A percentile compares a stretch with the other conserved stretches of the same genome.
Evolutionary conservation across 768 basidiomycete species (phyloP).

Genomic region (Rhodotorula babjevae): DNA sequence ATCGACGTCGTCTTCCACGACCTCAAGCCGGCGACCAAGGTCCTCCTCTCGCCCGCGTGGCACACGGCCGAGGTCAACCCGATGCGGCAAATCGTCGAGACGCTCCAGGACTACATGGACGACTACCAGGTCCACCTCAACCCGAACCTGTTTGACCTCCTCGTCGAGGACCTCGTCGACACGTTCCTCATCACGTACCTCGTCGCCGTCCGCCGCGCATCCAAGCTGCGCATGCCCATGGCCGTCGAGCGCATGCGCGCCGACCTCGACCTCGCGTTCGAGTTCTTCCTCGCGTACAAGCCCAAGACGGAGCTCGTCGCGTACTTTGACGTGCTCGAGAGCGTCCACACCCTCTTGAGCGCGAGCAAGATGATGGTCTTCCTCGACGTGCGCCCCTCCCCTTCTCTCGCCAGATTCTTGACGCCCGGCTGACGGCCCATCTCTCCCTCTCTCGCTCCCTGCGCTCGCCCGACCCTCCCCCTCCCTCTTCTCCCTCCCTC

Average conservation of each 20-base stretch:
- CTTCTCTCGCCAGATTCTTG: no score
- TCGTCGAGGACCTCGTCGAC: constrained; percentile 88
- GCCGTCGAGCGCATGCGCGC: constrained; percentile 77
- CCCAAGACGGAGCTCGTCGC: constrained; percentile 71
- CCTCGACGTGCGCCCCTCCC: constrained; percentile 27
- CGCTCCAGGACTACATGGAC: constrained; percentile 87
- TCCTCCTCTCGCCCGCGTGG: constrained; percentile 73
- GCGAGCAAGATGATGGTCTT: constrained; percentile 39
- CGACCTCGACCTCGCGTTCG: constrained; percentile 71
- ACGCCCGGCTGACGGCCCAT: no score
- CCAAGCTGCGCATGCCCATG: constrained; percentile 78
- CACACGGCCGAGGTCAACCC: constrained; percentile 57
- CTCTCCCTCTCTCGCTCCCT: constrained; percentile 56
- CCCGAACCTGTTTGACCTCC: constrained; percentile 78
- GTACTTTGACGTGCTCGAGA: constrained; percentile 79
- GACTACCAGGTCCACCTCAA: constrained; percentile 92
- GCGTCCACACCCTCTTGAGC: constrained; percentile 47
- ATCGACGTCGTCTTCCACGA: constrained; percentile 95
- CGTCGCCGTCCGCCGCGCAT: constrained; percentile 72
- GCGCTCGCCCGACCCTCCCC: constrained; percentile 62
- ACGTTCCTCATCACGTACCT: constrained; percentile 84
- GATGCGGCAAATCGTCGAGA: constrained; percentile 83
- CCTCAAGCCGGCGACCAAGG: constrained; percentile 76
- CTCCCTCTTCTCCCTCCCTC: constrained; percentile 49
- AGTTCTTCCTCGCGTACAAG: constrained; percentile 75